Evolutionary conservation across 108 stramenopile genomes (phyloP).

Genomic region (Nannochloropsis oceanica): DNA sequence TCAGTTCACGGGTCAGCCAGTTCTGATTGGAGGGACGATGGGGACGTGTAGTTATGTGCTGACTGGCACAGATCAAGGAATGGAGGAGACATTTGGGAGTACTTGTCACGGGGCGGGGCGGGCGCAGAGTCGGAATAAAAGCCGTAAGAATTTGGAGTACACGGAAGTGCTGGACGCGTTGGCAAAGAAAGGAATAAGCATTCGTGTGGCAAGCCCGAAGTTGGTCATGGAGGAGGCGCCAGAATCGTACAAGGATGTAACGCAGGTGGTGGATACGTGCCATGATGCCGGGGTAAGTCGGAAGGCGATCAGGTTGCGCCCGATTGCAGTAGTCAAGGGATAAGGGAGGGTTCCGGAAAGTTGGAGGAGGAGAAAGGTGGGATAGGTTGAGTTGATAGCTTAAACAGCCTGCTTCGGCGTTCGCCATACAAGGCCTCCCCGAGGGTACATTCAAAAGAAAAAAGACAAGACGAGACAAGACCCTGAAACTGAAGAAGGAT

Average conservation of each 20-base stretch:
- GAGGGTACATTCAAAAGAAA: too few relatives aligned
- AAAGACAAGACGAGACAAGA: too few relatives aligned
- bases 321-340: conserved; percentile 66
- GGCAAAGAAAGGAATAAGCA: conserved; percentile 50
- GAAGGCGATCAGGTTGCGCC: conserved; percentile 58
- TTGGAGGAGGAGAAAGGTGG: not conserved
- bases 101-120: conserved; percentile 75
- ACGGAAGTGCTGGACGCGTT: conserved; percentile 46
- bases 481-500: too few relatives aligned
- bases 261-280: conserved; percentile 62
- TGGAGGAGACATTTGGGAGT: conserved; percentile 64
- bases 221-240: conserved; percentile 64
- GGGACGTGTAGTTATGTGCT: conserved; percentile 57
- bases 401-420: too few relatives aligned
- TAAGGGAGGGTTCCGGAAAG: conserved; percentile 29
- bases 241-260: conserved; percentile 44
- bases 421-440: too few relatives aligned
- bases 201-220: conserved; percentile 70
- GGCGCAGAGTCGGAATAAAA: conserved; percentile 54
- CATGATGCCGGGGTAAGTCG: conserved; percentile 57
- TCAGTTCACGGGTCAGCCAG: conserved; percentile 61
- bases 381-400: too few relatives aligned
- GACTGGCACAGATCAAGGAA: conserved; percentile 58
- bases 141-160: conserved; percentile 48
- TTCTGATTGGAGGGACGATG: conserved; percentile 70